Evolutionary conservation across 306 rosid genomes (phyloP).

Genomic region (Cyamopsis tetragonoloba): DNA sequence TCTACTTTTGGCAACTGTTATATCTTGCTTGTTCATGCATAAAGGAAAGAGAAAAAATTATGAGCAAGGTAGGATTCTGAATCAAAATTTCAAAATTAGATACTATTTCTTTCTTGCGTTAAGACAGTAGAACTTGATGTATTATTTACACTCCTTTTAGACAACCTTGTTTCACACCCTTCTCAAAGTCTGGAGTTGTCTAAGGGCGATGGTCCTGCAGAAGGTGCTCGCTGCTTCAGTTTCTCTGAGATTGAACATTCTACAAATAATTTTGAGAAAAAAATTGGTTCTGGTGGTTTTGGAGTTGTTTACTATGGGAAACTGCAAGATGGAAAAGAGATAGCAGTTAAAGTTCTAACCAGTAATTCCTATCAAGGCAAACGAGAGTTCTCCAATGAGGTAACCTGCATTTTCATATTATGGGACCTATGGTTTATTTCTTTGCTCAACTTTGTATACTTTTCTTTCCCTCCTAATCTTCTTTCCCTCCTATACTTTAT

Average conservation of each 20-base stretch:
- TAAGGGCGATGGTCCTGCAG: slow-evolving; percentile 57
- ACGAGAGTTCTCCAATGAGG: slow-evolving; percentile 97
- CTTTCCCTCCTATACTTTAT: no score
- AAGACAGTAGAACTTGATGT: slow-evolving; percentile 22
- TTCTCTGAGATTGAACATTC: slow-evolving; percentile 65
- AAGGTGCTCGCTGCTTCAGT: slow-evolving; percentile 76
- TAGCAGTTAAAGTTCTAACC: slow-evolving; percentile 86
- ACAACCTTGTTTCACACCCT: slow-evolving; percentile 35
- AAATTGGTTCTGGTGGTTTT: slow-evolving; percentile 93
- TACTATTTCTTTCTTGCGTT: slow-evolving; percentile 14
- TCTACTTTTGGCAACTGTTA: slow-evolving; percentile 61
- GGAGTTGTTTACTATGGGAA: slow-evolving; percentile 88
- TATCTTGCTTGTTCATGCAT: slow-evolving; percentile 52
- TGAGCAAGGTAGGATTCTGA: slow-evolving; percentile 49
- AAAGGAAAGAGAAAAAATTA: slow-evolving; percentile 45
- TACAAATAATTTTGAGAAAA: slow-evolving; percentile 70
- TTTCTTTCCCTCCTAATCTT: background rate
- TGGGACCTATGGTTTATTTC: background rate
- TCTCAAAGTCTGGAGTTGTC: slow-evolving; percentile 43
- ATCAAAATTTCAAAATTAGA: background rate
- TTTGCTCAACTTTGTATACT: background rate
- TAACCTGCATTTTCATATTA: slow-evolving; percentile 20
- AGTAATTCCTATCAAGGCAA: slow-evolving; percentile 89
- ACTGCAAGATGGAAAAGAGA: slow-evolving; percentile 73
- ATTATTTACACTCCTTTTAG: slow-evolving; percentile 37